These are phyloP conservation scores for Furcasterigmium furcatum DNA, from an alignment of 2,329 filamentous ascomycete species.

Conservation along the genomic window DNA sequence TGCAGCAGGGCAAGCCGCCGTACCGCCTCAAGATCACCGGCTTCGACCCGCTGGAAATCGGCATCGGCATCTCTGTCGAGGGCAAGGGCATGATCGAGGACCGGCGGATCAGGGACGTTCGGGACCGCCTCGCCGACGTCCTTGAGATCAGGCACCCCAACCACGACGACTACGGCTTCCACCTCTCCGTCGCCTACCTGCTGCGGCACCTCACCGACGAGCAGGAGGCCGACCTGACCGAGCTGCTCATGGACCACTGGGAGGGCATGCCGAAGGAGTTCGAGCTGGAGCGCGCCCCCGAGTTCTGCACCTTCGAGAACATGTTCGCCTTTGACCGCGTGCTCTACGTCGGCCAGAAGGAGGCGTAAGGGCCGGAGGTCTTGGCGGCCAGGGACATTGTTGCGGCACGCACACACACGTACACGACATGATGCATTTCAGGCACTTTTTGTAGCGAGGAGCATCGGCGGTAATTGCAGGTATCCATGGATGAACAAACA, in stretches of 20 bases:
- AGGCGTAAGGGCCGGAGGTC: no score
- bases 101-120: conserved; percentile 10
- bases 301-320: conserved; percentile 19
- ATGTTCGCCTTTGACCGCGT: conserved; percentile 17
- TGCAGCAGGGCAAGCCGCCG: conserved; percentile 10
- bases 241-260: conserved; percentile 10
- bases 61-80: conserved; percentile 12
- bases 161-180: conserved; percentile 17
- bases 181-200: conserved; percentile 19
- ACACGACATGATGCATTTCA: no score
- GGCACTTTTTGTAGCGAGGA: neutral
- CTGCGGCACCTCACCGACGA: conserved; percentile 11
- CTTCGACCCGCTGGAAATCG: conserved; percentile 13
- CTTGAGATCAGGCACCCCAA: conserved; percentile 12
- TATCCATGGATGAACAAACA: neutral
- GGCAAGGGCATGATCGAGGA: conserved; percentile 7
- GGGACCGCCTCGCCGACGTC: conserved; percentile 14
- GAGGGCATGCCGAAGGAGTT: conserved; percentile 12
- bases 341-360: conserved; percentile 9
- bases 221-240: conserved; percentile 11
- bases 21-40: conserved; percentile 12
- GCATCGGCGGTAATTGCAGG: neutral
- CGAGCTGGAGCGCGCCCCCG: conserved; percentile 13
- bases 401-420: no score
- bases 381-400: no score